Evolutionary conservation across 1,284 basidiomycete species (phyloP).

Genomic region (Wallemia mellicola): DNA sequence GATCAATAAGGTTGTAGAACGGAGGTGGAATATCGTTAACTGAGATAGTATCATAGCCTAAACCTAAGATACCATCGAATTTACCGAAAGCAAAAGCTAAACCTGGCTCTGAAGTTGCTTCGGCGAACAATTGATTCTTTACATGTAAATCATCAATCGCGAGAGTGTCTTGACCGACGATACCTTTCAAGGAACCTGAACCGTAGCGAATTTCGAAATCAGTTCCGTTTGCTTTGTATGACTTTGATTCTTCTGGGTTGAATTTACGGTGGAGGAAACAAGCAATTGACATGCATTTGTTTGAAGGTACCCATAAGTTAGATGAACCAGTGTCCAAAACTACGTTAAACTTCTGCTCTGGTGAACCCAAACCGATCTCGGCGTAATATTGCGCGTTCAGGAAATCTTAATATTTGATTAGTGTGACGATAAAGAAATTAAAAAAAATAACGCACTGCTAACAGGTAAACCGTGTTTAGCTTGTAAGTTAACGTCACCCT

Average conservation of each 20-base stretch:
- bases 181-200: constrained; percentile 87
- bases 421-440: too few relatives aligned
- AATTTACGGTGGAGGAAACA: constrained; percentile 95
- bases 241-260: constrained; percentile 47
- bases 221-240: constrained; percentile 75
- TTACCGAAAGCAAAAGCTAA: constrained; percentile 91
- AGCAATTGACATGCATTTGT: constrained; percentile 70
- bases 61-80: constrained; percentile 85
- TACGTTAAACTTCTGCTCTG: constrained; percentile 60
- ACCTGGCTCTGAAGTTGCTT: constrained; percentile 86
- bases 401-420: too few relatives aligned
- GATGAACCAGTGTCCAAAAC: constrained; percentile 67
- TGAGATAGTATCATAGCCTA: constrained; percentile 83
- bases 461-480: too few relatives aligned
- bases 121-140: constrained; percentile 63
- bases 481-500: too few relatives aligned
- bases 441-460: too few relatives aligned
- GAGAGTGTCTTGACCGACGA: constrained; percentile 60
- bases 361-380: constrained; percentile 52
- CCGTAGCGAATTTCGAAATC: constrained; percentile 85
- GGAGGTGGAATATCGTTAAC: constrained; percentile 84
- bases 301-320: constrained; percentile 80
- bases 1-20: constrained; percentile 76
- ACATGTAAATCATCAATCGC: constrained; percentile 59
- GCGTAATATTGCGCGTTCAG: constrained; percentile 95